Evolutionary conservation across 106 monocot species (phyloP), one percentile per base, ranked within the genome.

Genomic region (Dendrobium catenatum): DNA sequence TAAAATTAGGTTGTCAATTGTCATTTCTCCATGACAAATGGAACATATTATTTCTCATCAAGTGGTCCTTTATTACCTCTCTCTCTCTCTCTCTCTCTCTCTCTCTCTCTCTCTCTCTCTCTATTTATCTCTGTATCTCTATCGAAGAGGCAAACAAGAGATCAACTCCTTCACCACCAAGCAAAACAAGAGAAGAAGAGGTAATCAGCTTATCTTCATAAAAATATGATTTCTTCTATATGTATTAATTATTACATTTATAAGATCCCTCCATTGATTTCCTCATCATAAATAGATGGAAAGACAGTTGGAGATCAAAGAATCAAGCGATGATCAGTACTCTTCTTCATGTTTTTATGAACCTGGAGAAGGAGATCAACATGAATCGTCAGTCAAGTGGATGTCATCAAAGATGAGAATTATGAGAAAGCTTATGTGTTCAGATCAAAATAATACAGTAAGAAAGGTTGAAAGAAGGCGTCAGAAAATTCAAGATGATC

Each of bases 361-460:
- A 37, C 68, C 27, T 7, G 1, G 26, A 26, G 68, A 22, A 68
- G 44, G 9, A 44, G 0, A 9, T 5, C 26, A 27, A 2, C 33
- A 13, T 31, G 70, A 27, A 72, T 33, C 70, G 37, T 15, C 70
- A 31, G 31, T 27, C 4, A 27, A 37, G 33, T 72, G 70, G 70
- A 72, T 72, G 26, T 33, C 70, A 72, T 33, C 70, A 15, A 72
- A 72, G 70, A 72, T 31, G 70, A 27, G 26, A 33, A 72, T 72
- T 27, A 37, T 33, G 70, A 72, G 70, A 72, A 72, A 27, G 70
- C 4, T 72, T 15, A 37, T 72, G 70, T 13, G 33, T 15, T 72
- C 70, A 13, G 33, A 72, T 15, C 70, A 72, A 3, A 27, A 27
- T 22, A 1, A 37, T 13, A 51, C 51, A 51, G 51, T 51, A 51